A percentile compares a stretch with the other conserved stretches of the same genome.
phyloP scores from a whole-genome alignment of 1,284 basidiomycete species.

The Moesziomyces antarcticus region DNA sequence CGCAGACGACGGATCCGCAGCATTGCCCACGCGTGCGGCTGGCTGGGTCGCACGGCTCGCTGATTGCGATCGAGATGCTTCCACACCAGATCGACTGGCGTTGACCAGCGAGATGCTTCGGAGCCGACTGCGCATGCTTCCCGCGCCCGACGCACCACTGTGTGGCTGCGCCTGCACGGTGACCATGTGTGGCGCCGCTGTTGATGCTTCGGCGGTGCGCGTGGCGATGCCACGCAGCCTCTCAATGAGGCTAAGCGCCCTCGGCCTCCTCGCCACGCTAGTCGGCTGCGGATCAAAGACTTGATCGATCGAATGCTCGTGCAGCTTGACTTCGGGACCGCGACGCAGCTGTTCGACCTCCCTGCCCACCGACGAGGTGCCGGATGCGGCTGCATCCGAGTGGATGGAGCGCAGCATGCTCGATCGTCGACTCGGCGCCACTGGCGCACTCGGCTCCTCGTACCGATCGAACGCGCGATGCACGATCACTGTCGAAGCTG shows the following conservation, averaged over 20 bases:
- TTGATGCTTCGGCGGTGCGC: conserved; percentile 3
- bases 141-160: neutral
- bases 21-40: too few species aligned
- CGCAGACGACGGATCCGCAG: too few species aligned
- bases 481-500: neutral
- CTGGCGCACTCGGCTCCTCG: conserved; percentile 6
- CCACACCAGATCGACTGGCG: neutral
- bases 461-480: conserved; percentile 12
- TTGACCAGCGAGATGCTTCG: conserved; percentile 4
- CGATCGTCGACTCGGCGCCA: neutral
- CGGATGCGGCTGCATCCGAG: conserved; percentile 4
- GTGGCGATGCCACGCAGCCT: conserved; percentile 8
- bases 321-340: conserved; percentile 10
- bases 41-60: neutral
- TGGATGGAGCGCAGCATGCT: conserved; percentile 11
- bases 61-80: neutral
- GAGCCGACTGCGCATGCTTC: conserved; percentile 9
- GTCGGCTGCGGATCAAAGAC: conserved; percentile 6
- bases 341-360: conserved; percentile 13
- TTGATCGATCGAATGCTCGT: conserved; percentile 4
- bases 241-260: conserved; percentile 16
- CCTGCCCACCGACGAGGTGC: conserved; percentile 2
- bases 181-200: conserved; percentile 5
- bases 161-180: conserved; percentile 5
- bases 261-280: conserved; percentile 1